Evolutionary conservation across 208 protist genomes (phyloP).

Genomic region (Trypanosoma rangeli): DNA sequence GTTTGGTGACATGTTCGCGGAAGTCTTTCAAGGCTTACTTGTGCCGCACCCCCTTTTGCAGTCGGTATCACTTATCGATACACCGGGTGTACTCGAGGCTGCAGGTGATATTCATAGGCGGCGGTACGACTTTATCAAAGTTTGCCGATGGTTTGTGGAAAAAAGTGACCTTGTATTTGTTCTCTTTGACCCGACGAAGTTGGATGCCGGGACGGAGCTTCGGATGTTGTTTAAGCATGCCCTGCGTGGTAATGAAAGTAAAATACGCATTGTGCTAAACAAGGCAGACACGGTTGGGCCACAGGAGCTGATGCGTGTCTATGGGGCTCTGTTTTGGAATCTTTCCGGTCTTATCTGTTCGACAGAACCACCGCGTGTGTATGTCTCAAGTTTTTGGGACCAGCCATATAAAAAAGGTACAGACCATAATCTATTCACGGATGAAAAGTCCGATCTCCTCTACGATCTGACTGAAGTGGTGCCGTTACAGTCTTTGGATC

Average conservation of each 20-base stretch:
- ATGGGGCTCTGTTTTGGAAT: conserved; percentile 97
- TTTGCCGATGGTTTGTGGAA: conserved; percentile 93
- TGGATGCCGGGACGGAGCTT: conserved; percentile 89
- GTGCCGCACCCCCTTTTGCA: conserved; percentile 85
- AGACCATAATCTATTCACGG: conserved; percentile 81
- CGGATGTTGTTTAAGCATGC: conserved; percentile 64
- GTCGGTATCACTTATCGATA: conserved; percentile 95
- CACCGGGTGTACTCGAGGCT: conserved; percentile 96
- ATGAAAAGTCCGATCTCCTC: conserved; percentile 88
- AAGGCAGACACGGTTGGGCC: conserved; percentile 94
- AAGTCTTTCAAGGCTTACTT: conserved; percentile 83
- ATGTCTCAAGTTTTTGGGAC: conserved; percentile 97
- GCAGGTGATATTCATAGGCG: conserved; percentile 64
- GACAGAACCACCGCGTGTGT: conserved; percentile 96
- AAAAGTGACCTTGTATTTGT: conserved; percentile 95
- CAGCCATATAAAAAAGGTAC: conserved; percentile 79
- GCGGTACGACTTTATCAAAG: conserved; percentile 79
- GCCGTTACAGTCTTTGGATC: conserved; percentile 83
- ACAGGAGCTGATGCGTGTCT: conserved; percentile 97
- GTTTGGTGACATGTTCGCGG: conserved; percentile 89
- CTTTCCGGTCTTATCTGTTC: conserved; percentile 94
- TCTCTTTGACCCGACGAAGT: conserved; percentile 98
- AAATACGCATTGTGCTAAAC: conserved; percentile 97
- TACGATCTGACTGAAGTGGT: conserved; percentile 82
- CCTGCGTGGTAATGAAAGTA: conserved; percentile 91